Conservation (phyloP, 1,284 basidiomycete genomes). For the Athelia sp. region DNA sequence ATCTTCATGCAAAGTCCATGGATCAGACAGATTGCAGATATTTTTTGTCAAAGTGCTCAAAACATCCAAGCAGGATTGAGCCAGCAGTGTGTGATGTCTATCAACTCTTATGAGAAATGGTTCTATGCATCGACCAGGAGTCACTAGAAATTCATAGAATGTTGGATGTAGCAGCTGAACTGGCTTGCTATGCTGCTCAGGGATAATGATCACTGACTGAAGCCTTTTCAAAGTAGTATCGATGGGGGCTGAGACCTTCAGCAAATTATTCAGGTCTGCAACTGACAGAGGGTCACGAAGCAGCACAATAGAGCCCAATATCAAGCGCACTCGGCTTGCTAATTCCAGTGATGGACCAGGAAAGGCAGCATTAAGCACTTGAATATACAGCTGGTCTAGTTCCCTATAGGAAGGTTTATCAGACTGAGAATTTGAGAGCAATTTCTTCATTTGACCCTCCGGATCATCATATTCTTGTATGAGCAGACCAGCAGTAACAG, state of each 20-base stretch:
- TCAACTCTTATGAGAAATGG: slow-evolving; percentile 4
- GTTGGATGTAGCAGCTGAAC: slow-evolving; percentile 15
- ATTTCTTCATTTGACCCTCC: slow-evolving; percentile 8
- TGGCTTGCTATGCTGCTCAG: slow-evolving; percentile 3
- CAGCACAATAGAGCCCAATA: not conserved
- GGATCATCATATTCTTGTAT: slow-evolving; percentile 10
- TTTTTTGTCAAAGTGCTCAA: slow-evolving; percentile 8
- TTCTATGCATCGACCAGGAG: slow-evolving; percentile 8
- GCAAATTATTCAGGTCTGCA: not conserved
- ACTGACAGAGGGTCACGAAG: not conserved
- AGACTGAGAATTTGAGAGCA: not conserved
- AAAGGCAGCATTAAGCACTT: not conserved
- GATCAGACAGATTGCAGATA: slow-evolving; percentile 8
- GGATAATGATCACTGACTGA: slow-evolving; percentile 13
- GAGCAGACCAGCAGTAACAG: slow-evolving; percentile 11
- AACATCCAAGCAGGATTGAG: slow-evolving; percentile 6
- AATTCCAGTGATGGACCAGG: not conserved
- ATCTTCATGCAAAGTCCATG: not conserved
- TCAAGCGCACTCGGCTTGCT: not conserved
- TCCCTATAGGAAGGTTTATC: not conserved
- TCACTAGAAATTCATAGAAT: slow-evolving; percentile 15
- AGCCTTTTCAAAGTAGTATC: slow-evolving; percentile 10
- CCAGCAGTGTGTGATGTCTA: slow-evolving; percentile 9
- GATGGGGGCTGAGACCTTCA: not conserved
- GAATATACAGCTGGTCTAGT: not conserved